These are phyloP conservation scores for Huntiella abstrusa DNA, from an alignment of 2,329 filamentous ascomycete species.

Conservation along the genomic window DNA sequence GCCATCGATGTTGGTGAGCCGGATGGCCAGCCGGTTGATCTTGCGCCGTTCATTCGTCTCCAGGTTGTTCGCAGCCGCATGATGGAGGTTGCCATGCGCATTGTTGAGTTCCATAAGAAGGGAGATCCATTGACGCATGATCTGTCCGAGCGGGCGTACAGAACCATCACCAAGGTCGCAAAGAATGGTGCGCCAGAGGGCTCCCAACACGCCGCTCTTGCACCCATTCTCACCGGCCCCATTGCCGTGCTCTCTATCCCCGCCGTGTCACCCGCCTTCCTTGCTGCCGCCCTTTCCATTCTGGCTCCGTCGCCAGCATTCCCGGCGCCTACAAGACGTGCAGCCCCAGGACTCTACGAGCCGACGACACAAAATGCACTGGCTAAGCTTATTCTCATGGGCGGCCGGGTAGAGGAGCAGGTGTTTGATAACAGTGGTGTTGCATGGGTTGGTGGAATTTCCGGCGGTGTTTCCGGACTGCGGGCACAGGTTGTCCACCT, in stretches of 20 bases:
- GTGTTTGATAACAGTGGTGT: slow-evolving; percentile 60
- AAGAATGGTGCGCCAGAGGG: slow-evolving; percentile 20
- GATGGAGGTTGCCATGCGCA: slow-evolving; percentile 63
- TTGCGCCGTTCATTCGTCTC: slow-evolving; percentile 49
- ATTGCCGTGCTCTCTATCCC: slow-evolving; percentile 67
- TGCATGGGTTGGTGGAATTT: slow-evolving; percentile 50
- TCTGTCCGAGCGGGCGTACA: slow-evolving; percentile 33
- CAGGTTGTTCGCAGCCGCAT: slow-evolving; percentile 81
- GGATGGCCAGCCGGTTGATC: slow-evolving; percentile 23
- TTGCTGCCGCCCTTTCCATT: slow-evolving; percentile 63
- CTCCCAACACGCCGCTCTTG: slow-evolving; percentile 36
- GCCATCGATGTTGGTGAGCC: slow-evolving; percentile 7
- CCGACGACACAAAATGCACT: slow-evolving; percentile 59
- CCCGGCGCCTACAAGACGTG: slow-evolving; percentile 56
- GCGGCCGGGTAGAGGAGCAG: slow-evolving; percentile 69
- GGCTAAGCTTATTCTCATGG: slow-evolving; percentile 72
- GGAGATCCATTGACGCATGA: slow-evolving; percentile 25
- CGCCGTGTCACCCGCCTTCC: slow-evolving; percentile 60
- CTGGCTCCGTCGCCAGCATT: slow-evolving; percentile 58
- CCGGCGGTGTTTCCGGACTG: slow-evolving; percentile 63
- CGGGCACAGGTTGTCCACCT: slow-evolving; percentile 63
- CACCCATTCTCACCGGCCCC: slow-evolving; percentile 64
- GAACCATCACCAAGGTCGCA: slow-evolving; percentile 22
- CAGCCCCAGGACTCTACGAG: slow-evolving; percentile 68
- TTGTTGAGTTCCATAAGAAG: slow-evolving; percentile 64